A percentile compares a stretch with the other conserved stretches of the same genome.
Conservation (phyloP, 257 asterid species). For the Petunia axillaris region DNA sequence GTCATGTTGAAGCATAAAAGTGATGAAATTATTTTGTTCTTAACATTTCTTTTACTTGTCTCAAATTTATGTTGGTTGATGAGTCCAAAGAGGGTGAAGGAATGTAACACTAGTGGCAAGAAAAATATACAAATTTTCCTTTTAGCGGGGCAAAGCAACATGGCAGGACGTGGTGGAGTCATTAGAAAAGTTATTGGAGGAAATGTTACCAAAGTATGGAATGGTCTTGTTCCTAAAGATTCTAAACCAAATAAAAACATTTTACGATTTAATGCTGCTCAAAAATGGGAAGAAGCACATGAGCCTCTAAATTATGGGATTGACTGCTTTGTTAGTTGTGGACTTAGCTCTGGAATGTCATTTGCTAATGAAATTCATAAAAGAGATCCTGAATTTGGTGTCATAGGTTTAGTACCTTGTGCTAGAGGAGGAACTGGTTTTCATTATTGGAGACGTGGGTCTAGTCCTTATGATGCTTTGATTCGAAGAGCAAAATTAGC, state of each 20-base stretch:
- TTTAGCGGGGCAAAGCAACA: conserved; percentile 91
- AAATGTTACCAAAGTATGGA: conserved; percentile 47
- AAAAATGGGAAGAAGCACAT: conserved; percentile 61
- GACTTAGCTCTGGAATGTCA: conserved; percentile 76
- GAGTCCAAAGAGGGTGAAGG: background rate
- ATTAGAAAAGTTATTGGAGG: background rate
- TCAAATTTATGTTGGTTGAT: conserved; percentile 23
- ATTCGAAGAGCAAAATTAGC: conserved; percentile 54
- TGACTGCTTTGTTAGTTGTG: conserved; percentile 51
- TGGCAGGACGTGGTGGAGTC: conserved; percentile 89
- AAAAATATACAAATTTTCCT: conserved; percentile 48
- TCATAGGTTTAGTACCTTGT: conserved; percentile 74
- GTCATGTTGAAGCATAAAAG: background rate
- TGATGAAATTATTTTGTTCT: conserved; percentile 14
- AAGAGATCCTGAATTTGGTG: conserved; percentile 38
- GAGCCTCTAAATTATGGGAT: conserved; percentile 77
- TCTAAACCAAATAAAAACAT: conserved; percentile 40
- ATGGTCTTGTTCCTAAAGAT: conserved; percentile 56
- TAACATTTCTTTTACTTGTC: conserved; percentile 15
- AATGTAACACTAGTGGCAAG: background rate
- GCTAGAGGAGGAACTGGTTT: conserved; percentile 72
- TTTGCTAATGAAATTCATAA: conserved; percentile 43
- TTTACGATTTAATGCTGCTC: conserved; percentile 43
- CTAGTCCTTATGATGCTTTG: conserved; percentile 47
- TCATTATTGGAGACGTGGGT: conserved; percentile 61